These are phyloP conservation scores for Nothophoma quercina DNA, from an alignment of 2,329 filamentous ascomycete genomes.

Conservation along the genomic window DNA sequence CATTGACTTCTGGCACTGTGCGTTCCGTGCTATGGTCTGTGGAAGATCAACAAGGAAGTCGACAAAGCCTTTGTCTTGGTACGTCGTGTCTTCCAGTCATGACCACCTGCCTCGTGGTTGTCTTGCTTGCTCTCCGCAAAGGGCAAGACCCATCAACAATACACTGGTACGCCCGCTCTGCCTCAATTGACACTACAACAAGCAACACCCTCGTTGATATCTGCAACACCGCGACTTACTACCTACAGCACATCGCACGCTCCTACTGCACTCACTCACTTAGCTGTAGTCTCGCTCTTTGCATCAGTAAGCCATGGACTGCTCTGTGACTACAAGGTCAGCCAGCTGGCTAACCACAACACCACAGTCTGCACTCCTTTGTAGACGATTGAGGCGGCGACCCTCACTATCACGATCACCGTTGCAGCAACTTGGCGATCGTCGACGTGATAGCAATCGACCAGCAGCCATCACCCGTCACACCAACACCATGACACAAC, in stretches of 20 bases:
- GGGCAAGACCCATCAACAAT: conserved; percentile 8
- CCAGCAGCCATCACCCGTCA: not conserved
- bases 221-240: not conserved
- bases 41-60: not conserved
- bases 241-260: not conserved
- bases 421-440: not conserved
- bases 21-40: not conserved
- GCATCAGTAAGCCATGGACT: not conserved
- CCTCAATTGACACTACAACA: not conserved
- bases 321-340: not conserved
- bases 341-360: conserved; percentile 4
- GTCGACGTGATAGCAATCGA: not conserved
- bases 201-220: not conserved
- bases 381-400: not conserved
- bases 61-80: conserved; percentile 3
- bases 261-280: conserved; percentile 6
- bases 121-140: conserved; percentile 8
- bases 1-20: too few species aligned
- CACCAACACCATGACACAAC: conserved; percentile 6
- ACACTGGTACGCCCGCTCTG: not conserved
- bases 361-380: not conserved
- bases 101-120: conserved; percentile 9
- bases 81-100: conserved; percentile 11
- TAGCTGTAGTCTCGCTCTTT: not conserved
- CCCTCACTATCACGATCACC: conserved; percentile 8